Evolutionary conservation across 2,329 filamentous ascomycete species (phyloP).

Genomic region (Verticillium nubilum): DNA sequence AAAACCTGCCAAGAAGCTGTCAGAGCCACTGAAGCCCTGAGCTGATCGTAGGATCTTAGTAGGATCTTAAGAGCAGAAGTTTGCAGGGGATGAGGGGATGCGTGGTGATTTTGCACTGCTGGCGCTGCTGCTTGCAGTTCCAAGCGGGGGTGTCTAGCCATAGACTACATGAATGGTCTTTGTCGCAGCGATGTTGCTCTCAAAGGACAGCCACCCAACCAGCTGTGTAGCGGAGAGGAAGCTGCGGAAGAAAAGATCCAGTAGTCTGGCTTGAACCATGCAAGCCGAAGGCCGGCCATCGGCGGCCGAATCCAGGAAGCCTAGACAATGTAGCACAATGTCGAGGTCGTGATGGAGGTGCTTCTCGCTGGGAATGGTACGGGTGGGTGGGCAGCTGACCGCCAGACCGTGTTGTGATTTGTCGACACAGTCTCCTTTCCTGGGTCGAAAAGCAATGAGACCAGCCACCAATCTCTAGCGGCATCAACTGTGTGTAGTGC

Average conservation of each 20-base stretch:
- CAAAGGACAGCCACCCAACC: too few species aligned
- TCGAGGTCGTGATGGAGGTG: background rate
- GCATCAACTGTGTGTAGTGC: background rate
- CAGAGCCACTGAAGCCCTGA: too few species aligned
- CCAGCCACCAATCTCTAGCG: background rate
- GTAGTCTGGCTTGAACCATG: background rate
- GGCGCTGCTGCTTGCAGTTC: too few species aligned
- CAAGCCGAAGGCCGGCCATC: background rate
- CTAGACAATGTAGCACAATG: background rate
- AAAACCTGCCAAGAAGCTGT: too few species aligned
- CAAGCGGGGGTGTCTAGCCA: too few species aligned
- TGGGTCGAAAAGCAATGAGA: conserved; percentile 2
- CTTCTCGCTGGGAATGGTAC: background rate
- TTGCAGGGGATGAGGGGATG: too few species aligned
- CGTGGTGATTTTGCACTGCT: too few species aligned
- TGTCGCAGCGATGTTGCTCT: too few species aligned
- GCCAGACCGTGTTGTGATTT: background rate
- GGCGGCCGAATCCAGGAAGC: background rate
- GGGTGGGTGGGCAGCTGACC: conserved; percentile 1
- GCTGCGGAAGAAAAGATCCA: background rate
- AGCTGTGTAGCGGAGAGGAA: background rate
- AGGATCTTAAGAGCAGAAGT: too few species aligned
- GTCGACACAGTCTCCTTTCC: background rate
- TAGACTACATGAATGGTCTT: too few species aligned
- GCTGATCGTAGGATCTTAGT: too few species aligned